These are phyloP conservation scores for Penicillium verrucosum DNA, from an alignment of 2,329 filamentous ascomycete species.

Conservation along the genomic window DNA sequence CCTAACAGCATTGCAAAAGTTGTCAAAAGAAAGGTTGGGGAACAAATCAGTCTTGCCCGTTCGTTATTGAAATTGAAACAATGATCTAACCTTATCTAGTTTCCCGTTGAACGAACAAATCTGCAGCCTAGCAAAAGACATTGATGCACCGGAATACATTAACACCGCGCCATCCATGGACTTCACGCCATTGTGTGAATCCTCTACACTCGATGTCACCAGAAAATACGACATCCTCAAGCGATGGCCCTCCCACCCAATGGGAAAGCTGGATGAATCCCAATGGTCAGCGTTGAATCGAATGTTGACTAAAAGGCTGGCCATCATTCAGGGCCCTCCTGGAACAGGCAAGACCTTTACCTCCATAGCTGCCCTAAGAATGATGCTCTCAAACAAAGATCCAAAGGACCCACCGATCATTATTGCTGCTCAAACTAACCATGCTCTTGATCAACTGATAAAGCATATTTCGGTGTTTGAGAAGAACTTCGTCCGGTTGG, in stretches of 20 bases:
- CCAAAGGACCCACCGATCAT: constrained; percentile 65
- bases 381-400: constrained; percentile 60
- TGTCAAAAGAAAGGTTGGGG: constrained; percentile 51
- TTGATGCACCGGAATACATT: constrained; percentile 55
- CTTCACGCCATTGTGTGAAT: constrained; percentile 45
- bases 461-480: constrained; percentile 61
- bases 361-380: constrained; percentile 67
- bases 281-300: constrained; percentile 66
- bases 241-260: constrained; percentile 49
- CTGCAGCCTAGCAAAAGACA: constrained; percentile 36
- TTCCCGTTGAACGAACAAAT: constrained; percentile 47
- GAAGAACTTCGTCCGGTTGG: constrained; percentile 62
- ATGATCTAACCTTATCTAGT: constrained; percentile 23
- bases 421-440: constrained; percentile 83
- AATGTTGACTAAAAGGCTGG: constrained; percentile 68
- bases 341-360: constrained; percentile 79
- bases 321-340: constrained; percentile 81
- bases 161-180: constrained; percentile 49
- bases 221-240: constrained; percentile 47
- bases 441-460: constrained; percentile 81
- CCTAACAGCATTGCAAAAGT: constrained; percentile 68
- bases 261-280: constrained; percentile 61
- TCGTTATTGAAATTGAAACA: neutral
- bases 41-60: neutral
- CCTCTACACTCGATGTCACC: constrained; percentile 42